Conservation (phyloP, 352 stramenopile species). For the Sclerospora graminicola region DNA sequence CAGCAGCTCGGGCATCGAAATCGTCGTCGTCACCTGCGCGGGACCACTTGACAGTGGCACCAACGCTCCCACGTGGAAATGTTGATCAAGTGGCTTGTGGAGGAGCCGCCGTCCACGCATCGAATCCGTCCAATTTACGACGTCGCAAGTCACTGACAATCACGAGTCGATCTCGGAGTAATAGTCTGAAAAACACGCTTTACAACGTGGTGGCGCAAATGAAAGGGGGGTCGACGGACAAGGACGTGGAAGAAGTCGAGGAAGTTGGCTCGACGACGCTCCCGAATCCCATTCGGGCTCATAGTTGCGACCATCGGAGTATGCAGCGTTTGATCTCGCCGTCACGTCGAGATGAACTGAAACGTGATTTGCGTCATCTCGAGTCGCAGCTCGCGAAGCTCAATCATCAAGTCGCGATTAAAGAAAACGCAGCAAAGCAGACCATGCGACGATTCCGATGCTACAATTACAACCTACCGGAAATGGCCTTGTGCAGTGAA, state of each 20-base stretch:
- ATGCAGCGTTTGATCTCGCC: conserved; percentile 17
- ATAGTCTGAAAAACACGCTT: conserved; percentile 54
- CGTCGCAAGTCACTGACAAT: conserved; percentile 45
- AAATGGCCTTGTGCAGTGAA: conserved; percentile 35
- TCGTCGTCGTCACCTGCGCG: conserved; percentile 8
- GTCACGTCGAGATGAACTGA: conserved; percentile 41
- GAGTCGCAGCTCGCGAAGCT: conserved; percentile 53
- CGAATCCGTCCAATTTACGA: conserved; percentile 32
- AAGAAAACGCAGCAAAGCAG: conserved; percentile 48
- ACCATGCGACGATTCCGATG: conserved; percentile 57
- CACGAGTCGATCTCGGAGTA: conserved; percentile 49
- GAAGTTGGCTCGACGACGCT: conserved; percentile 25
- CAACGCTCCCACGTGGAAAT: conserved; percentile 24
- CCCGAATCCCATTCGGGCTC: conserved; percentile 16
- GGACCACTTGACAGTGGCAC: conserved; percentile 24
- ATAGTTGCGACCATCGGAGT: conserved; percentile 9
- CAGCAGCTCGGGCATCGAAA: conserved; percentile 9
- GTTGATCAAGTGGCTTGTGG: conserved; percentile 8
- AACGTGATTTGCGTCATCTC: conserved; percentile 41
- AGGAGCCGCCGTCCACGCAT: conserved; percentile 1
- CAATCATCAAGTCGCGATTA: conserved; percentile 50
- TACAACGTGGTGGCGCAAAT: conserved; percentile 58
- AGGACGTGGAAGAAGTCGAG: conserved; percentile 12
- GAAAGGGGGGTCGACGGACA: conserved; percentile 29
- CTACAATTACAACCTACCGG: conserved; percentile 78